phyloP scores from a whole-genome alignment of 768 basidiomycete species.

The Mycena crocata region DNA sequence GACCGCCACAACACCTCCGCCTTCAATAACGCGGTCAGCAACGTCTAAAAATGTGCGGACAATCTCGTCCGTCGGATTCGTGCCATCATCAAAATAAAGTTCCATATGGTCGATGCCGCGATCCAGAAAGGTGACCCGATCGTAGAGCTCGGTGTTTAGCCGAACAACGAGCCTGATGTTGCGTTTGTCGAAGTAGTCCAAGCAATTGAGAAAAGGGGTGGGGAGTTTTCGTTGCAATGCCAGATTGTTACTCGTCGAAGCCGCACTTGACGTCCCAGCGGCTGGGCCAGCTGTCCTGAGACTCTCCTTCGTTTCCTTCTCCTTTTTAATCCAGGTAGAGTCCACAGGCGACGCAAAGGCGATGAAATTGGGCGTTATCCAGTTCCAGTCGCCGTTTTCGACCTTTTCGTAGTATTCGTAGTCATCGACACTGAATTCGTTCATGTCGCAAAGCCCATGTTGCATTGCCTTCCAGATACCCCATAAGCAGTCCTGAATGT shows the following conservation, averaged over 20 bases:
- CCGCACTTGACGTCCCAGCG: slow-evolving; percentile 35
- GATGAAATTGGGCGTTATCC: slow-evolving; percentile 92
- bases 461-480: slow-evolving; percentile 92
- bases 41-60: slow-evolving; percentile 91
- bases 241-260: slow-evolving; percentile 52
- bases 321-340: slow-evolving; percentile 79
- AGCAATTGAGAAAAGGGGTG: slow-evolving; percentile 86
- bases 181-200: slow-evolving; percentile 92
- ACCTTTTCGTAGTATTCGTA: slow-evolving; percentile 97
- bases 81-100: slow-evolving; percentile 97
- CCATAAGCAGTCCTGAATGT: slow-evolving; percentile 92
- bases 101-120: slow-evolving; percentile 91
- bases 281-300: slow-evolving; percentile 40
- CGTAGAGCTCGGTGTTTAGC: slow-evolving; percentile 93
- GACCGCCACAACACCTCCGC: slow-evolving; percentile 86
- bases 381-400: slow-evolving; percentile 96
- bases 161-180: slow-evolving; percentile 93
- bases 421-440: slow-evolving; percentile 91
- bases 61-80: slow-evolving; percentile 96
- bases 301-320: slow-evolving; percentile 71
- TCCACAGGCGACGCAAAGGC: slow-evolving; percentile 96
- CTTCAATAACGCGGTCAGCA: slow-evolving; percentile 81
- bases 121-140: slow-evolving; percentile 82
- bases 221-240: slow-evolving; percentile 84
- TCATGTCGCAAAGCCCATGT: slow-evolving; percentile 93